These are phyloP conservation scores for Beauveria caledonica DNA, from an alignment of 2,329 filamentous ascomycete genomes.

Conservation along the genomic window DNA sequence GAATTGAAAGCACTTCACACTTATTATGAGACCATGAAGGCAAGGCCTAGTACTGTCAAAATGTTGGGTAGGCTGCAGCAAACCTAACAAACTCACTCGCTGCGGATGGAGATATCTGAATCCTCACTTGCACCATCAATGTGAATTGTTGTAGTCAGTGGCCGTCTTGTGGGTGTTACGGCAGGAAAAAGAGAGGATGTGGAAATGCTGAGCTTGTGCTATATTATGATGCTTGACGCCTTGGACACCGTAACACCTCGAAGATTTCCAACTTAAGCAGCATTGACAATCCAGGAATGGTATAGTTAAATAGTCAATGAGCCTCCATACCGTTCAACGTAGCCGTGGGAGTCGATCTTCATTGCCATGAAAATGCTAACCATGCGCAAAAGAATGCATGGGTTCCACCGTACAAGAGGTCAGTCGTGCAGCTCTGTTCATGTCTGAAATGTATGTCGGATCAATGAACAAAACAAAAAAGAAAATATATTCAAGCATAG, in stretches of 20 bases:
- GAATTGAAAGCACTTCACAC: conserved; percentile 23
- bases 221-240: background rate
- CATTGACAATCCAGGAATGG: background rate
- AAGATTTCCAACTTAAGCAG: background rate
- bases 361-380: background rate
- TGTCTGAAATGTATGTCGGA: background rate
- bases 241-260: conserved; percentile 3
- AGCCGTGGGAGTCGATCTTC: conserved; percentile 4
- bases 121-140: background rate
- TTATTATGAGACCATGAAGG: conserved; percentile 30
- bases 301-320: background rate
- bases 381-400: conserved; percentile 3
- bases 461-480: background rate
- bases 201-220: background rate
- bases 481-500: conserved; percentile 7
- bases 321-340: background rate
- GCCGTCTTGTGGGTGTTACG: background rate
- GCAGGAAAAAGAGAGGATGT: background rate
- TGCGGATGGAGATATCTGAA: background rate
- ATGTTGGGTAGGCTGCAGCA: conserved; percentile 11
- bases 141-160: background rate
- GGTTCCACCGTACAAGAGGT: background rate
- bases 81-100: background rate
- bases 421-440: background rate
- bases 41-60: conserved; percentile 17